Evolutionary conservation across 768 basidiomycete genomes (phyloP).

Genomic region (Serendipita sp.): DNA sequence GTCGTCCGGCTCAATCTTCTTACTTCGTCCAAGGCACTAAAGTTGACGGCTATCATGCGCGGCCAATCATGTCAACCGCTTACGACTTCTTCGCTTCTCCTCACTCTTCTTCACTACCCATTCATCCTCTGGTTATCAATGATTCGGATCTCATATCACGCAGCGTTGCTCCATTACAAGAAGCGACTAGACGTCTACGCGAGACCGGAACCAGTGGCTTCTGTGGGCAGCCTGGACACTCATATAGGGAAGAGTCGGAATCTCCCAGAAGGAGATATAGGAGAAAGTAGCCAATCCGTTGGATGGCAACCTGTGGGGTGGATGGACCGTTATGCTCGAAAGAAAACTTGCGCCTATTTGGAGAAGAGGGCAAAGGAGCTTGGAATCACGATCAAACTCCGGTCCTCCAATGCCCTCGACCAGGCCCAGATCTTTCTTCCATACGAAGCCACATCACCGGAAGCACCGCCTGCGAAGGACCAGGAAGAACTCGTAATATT

Average conservation of each 20-base stretch:
- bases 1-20: conserved; percentile 17
- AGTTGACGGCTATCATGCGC: conserved; percentile 37
- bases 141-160: conserved; percentile 46
- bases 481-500: conserved; percentile 21
- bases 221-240: conserved; percentile 3
- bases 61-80: conserved; percentile 25
- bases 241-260: conserved; percentile 3
- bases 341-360: conserved; percentile 23
- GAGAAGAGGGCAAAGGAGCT: conserved; percentile 21
- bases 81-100: conserved; percentile 24
- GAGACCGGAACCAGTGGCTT: conserved; percentile 39
- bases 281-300: conserved; percentile 11
- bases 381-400: conserved; percentile 24
- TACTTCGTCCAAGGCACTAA: conserved; percentile 23
- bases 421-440: neutral
- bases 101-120: conserved; percentile 28
- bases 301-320: conserved; percentile 21
- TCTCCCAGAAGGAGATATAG: neutral
- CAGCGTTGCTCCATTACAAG: conserved; percentile 42
- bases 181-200: conserved; percentile 40
- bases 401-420: conserved; percentile 9
- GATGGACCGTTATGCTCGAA: conserved; percentile 19
- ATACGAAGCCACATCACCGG: too few relatives aligned
- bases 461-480: neutral
- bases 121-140: conserved; percentile 38